Conservation (phyloP, 2,329 filamentous ascomycete species). For the Venturiaceae sp. region DNA sequence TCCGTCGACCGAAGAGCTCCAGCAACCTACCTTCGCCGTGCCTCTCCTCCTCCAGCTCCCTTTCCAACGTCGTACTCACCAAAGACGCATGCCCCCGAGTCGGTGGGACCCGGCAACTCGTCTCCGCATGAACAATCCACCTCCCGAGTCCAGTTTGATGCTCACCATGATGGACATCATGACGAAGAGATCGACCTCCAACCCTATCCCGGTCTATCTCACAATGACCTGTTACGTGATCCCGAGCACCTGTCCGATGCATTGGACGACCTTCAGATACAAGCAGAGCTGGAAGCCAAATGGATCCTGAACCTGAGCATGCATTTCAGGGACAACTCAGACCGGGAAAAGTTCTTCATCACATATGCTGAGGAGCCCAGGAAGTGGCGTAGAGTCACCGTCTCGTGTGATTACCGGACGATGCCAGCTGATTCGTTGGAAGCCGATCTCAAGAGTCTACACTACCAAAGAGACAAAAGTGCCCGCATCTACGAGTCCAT, state of each 20-base stretch:
- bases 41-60: constrained; percentile 28
- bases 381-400: constrained; percentile 77
- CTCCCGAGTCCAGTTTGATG: not conserved
- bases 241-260: constrained; percentile 15
- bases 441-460: constrained; percentile 64
- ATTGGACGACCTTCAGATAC: constrained; percentile 52
- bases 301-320: constrained; percentile 98
- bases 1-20: constrained; percentile 60
- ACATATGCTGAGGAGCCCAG: constrained; percentile 78
- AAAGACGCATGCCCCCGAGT: constrained; percentile 11
- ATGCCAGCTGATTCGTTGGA: constrained; percentile 76
- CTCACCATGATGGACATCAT: not conserved
- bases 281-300: constrained; percentile 71
- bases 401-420: constrained; percentile 86
- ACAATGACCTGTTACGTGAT: not conserved
- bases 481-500: constrained; percentile 91
- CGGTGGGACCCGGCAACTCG: constrained; percentile 15
- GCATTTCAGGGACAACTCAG: constrained; percentile 91
- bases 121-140: not conserved
- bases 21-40: constrained; percentile 31
- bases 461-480: constrained; percentile 85
- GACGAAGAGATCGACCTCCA: not conserved
- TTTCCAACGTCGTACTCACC: constrained; percentile 26
- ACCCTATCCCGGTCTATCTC: not conserved
- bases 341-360: constrained; percentile 95